Conservation (phyloP, 2,329 filamentous ascomycete genomes). For the Colletotrichum costaricense region DNA sequence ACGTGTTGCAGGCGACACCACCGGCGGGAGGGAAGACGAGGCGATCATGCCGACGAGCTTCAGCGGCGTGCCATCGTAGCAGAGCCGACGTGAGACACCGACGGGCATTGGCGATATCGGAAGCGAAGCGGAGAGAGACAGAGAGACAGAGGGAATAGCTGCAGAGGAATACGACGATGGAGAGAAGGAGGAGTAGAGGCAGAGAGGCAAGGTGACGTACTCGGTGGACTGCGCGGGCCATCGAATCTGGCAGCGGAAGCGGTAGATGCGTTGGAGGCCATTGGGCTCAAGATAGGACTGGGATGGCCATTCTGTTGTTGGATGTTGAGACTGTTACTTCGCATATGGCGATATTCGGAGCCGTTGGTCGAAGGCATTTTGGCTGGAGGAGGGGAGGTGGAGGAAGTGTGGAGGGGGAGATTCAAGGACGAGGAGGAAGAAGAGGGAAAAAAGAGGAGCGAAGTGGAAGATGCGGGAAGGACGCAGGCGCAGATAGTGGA, state of each 20-base stretch:
- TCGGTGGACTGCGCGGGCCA: slow-evolving; percentile 72
- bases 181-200: background rate
- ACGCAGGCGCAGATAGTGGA: background rate
- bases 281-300: slow-evolving; percentile 48
- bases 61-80: background rate
- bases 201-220: slow-evolving; percentile 53
- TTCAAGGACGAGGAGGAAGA: background rate
- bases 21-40: background rate
- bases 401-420: background rate
- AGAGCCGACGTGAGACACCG: background rate
- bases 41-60: slow-evolving; percentile 1
- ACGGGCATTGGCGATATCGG: background rate
- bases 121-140: background rate
- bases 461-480: slow-evolving; percentile 8
- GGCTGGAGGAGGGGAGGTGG: slow-evolving; percentile 19
- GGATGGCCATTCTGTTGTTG: slow-evolving; percentile 45
- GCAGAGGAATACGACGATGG: slow-evolving; percentile 3
- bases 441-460: slow-evolving; percentile 15
- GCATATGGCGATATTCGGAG: slow-evolving; percentile 67
- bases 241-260: slow-evolving; percentile 57
- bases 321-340: slow-evolving; percentile 68
- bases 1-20: slow-evolving; percentile 24
- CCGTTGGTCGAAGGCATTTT: slow-evolving; percentile 47
- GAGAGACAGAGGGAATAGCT: background rate
- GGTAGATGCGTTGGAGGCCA: slow-evolving; percentile 43